Percentiles rank a stretch among this genome's conserved stretches.
Conservation (phyloP, 495 filamentous ascomycete genomes). For the Penicillium malachiteum region DNA sequence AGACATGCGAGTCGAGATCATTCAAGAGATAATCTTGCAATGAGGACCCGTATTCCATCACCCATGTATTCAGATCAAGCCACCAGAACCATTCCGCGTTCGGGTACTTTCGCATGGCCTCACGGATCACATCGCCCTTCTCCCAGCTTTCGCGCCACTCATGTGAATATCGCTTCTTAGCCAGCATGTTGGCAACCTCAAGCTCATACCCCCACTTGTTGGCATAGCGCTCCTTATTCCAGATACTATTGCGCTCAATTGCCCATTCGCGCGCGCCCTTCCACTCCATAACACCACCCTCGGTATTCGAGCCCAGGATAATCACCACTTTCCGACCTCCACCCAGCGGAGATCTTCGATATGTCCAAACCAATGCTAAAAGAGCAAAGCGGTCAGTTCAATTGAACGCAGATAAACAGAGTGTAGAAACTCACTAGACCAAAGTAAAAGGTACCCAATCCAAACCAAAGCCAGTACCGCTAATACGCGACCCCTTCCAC, state of each 20-base stretch:
- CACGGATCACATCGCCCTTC: conserved; percentile 93
- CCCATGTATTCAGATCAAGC: conserved; percentile 95
- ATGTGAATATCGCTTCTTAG: conserved; percentile 97
- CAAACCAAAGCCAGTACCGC: conserved; percentile 59
- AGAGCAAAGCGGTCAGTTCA: not conserved
- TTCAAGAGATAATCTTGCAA: conserved; percentile 89
- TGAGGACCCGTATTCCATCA: conserved; percentile 94
- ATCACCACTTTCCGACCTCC: conserved; percentile 91
- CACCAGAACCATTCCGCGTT: conserved; percentile 99
- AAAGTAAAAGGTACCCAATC: conserved; percentile 62
- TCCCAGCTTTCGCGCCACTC: conserved; percentile 99
- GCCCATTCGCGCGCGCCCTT: conserved; percentile 98
- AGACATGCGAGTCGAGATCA: conserved; percentile 68
- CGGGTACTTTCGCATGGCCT: conserved; percentile 89
- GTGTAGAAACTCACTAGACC: conserved; percentile 41
- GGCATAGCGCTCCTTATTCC: conserved; percentile 89
- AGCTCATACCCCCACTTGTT: conserved; percentile 91
- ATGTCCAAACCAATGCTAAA: conserved; percentile 40
- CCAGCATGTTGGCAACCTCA: conserved; percentile 96
- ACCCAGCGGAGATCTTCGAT: conserved; percentile 63
- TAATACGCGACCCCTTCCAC: conserved; percentile 59
- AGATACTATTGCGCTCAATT: conserved; percentile 91
- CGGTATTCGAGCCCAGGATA: conserved; percentile 89
- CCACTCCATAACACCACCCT: conserved; percentile 98
- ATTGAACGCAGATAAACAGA: not conserved